Base-by-base conservation (phyloP, 73 alveolate species). In the Paramecium biaurelia region DNA sequence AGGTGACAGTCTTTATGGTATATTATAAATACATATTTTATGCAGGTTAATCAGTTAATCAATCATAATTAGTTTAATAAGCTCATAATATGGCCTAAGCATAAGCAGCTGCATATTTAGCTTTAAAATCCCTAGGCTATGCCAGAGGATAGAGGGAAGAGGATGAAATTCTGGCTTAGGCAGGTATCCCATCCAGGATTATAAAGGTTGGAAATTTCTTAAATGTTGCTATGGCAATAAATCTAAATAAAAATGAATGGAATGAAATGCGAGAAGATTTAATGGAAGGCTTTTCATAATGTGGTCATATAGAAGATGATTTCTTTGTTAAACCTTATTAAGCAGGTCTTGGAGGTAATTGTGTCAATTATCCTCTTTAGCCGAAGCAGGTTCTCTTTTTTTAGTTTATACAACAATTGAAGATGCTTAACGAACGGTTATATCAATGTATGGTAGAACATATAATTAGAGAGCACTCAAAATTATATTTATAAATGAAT, bases 361-460 rank as follows among this genome's bases (percentile, higher is more conserved):
- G 20, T 63, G 10, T 30, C 11, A 2, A 0, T 26, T 30, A 63
- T 12, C 9, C 30, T 2, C 20, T 30, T 30, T 63, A 63, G 94
- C 94, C 32, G 94, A 90, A 79, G 94, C 92, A 63, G 94, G 94
- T 15, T 76, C 92, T 20, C 70, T 90, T 23, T 70, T 90, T 28
- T 12, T 90, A 21, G 87, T 76, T 34, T 90, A 76, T n/a, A 23
- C 92, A 42, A 90, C 92, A 0, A 86, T 56, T 11, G 93, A 90
- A 0, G 43, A 45, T 20, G 94, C 94, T 32, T 43, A 90, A 42
- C 45, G 37, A 7, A 89, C 94, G 9, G 89, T 86, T 10, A 49
- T 90, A 11, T 23, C 37, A 23, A 90, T 90, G 94, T 42, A 30
- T 58, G 89, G 89, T 32, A 90, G 89, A 68, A 90, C 87, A 42